A percentile compares a stretch with the other conserved stretches of the same genome.
These are phyloP conservation scores for Aegle marmelos DNA, from an alignment of 345 rosid genomes.

Conservation along the genomic window DNA sequence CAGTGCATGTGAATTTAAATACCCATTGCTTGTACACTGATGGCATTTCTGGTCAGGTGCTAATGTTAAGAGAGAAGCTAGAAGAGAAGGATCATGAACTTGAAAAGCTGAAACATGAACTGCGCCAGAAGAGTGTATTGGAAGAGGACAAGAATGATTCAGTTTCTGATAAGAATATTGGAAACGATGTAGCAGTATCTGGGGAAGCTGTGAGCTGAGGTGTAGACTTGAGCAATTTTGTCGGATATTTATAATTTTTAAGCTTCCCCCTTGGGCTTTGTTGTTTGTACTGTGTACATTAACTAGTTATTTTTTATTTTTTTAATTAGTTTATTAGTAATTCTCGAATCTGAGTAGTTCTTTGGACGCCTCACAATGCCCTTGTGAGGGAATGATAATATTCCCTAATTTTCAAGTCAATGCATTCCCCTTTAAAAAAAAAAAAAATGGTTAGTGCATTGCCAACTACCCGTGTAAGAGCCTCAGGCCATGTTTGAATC, in stretches of 20 bases:
- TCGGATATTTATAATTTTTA: neutral
- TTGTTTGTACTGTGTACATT: slow-evolving; percentile 33
- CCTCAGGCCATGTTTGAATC: too few species aligned
- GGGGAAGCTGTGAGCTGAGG: slow-evolving; percentile 23
- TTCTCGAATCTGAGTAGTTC: neutral
- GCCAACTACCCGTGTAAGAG: too few species aligned
- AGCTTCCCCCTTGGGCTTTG: neutral
- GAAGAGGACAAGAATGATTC: slow-evolving; percentile 33
- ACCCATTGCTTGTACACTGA: neutral
- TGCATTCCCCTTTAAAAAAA: neutral
- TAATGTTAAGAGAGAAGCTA: slow-evolving; percentile 63
- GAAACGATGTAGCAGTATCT: slow-evolving; percentile 19
- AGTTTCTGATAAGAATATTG: slow-evolving; percentile 28
- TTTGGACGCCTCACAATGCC: neutral
- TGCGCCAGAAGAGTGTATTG: slow-evolving; percentile 27
- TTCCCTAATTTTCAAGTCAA: neutral
- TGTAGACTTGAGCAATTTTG: slow-evolving; percentile 23
- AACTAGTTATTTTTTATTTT: neutral
- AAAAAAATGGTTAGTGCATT: too few species aligned
- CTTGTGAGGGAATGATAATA: neutral
- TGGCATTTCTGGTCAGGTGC: slow-evolving; percentile 43
- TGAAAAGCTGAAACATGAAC: slow-evolving; percentile 42
- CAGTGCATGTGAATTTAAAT: neutral
- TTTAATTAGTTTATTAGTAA: neutral
- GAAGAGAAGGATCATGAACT: slow-evolving; percentile 64